Conservation (phyloP, 169 alveolate genomes). For the Miamiensis avidus region DNA sequence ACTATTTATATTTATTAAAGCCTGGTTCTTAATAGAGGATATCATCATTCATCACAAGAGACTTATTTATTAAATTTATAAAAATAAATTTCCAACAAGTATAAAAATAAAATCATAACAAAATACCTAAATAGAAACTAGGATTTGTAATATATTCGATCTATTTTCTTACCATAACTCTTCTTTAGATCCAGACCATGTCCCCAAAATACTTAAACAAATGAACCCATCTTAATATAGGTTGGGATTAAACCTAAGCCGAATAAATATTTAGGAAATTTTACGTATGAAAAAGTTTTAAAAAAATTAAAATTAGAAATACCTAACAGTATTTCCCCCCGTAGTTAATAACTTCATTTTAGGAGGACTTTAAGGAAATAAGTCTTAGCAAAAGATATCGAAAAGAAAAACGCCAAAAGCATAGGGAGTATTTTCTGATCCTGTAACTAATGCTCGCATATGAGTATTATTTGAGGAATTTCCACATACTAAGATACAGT, state of each 20-base stretch:
- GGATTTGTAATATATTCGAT: conserved; percentile 42
- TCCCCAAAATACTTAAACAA: conserved; percentile 84
- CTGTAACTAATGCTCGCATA: conserved; percentile 49
- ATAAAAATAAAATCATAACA: neutral
- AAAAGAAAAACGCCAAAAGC: conserved; percentile 53
- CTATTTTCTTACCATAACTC: conserved; percentile 56
- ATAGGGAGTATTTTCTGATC: conserved; percentile 59
- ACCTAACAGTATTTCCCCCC: conserved; percentile 73
- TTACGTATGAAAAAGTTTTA: no score
- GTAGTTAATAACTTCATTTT: conserved; percentile 81
- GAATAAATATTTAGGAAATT: neutral
- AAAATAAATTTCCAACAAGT: neutral
- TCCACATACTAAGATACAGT: conserved; percentile 50
- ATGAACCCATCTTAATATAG: conserved; percentile 86
- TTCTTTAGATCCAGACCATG: conserved; percentile 80
- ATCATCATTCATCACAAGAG: conserved; percentile 53
- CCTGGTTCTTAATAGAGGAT: conserved; percentile 1
- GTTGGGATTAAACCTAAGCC: conserved; percentile 86
- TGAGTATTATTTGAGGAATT: conserved; percentile 46
- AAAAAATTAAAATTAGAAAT: no score
- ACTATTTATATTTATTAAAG: conserved; percentile 14
- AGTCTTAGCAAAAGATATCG: conserved; percentile 45
- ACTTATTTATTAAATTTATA: conserved; percentile 24
- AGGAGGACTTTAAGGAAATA: conserved; percentile 75
- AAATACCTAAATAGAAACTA: conserved; percentile 44